A percentile compares a stretch with the other conserved stretches of the same genome.
Conservation (phyloP, 768 basidiomycete species). For the Naganishia vaughanmartiniae region DNA sequence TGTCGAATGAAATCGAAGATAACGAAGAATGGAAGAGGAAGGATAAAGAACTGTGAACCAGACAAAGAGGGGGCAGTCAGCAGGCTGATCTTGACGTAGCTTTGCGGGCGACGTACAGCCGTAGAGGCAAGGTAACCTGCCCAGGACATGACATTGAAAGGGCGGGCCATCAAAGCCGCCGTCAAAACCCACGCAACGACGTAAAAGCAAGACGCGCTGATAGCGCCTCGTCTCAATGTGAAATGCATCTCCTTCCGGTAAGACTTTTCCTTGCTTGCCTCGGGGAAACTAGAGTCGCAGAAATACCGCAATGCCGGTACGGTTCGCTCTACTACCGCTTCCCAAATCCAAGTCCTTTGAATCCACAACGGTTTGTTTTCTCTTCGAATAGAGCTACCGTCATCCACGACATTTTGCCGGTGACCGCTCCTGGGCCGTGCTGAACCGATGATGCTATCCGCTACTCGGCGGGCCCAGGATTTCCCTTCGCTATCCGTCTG, state of each 20-base stretch:
- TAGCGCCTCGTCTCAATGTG: slow-evolving; percentile 25
- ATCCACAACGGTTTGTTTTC: slow-evolving; percentile 37
- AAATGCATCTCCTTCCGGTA: slow-evolving; percentile 49
- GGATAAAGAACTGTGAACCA: slow-evolving; percentile 39
- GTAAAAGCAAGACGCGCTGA: slow-evolving; percentile 35
- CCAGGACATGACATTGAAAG: slow-evolving; percentile 34
- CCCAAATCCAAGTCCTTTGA: slow-evolving; percentile 36
- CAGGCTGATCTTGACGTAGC: neutral
- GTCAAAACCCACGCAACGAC: slow-evolving; percentile 47
- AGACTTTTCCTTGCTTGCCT: slow-evolving; percentile 45
- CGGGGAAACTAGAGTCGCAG: slow-evolving; percentile 46
- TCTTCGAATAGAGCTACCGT: slow-evolving; percentile 33
- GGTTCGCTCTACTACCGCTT: slow-evolving; percentile 38
- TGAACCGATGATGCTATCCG: slow-evolving; percentile 28
- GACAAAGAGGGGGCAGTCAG: neutral
- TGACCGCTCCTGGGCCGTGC: slow-evolving; percentile 8
- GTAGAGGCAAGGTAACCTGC: slow-evolving; percentile 38
- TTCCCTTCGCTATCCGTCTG: slow-evolving; percentile 20
- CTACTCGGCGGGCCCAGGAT: slow-evolving; percentile 28
- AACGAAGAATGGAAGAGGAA: slow-evolving; percentile 43
- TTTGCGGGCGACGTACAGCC: slow-evolving; percentile 38
- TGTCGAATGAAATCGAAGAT: slow-evolving; percentile 43
- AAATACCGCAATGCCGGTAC: slow-evolving; percentile 46
- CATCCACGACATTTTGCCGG: slow-evolving; percentile 16
- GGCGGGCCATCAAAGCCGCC: slow-evolving; percentile 34